Evolutionary conservation across 495 filamentous ascomycete genomes (phyloP), one percentile per base, ranked within the genome.

Genomic region (Halenospora varia): DNA sequence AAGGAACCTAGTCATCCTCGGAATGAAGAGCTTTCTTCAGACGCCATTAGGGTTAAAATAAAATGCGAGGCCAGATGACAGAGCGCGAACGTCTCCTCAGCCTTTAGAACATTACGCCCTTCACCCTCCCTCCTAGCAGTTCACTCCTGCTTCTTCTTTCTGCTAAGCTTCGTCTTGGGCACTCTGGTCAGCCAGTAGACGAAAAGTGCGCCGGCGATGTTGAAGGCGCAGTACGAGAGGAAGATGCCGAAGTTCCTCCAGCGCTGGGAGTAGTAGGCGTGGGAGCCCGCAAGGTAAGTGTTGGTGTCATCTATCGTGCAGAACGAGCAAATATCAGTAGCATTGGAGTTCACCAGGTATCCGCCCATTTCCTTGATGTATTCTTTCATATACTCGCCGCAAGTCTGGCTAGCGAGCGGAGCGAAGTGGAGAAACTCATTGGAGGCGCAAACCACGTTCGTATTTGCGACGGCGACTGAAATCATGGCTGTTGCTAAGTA

Each of bases 161-260:
- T n/a, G n/a, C n/a, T n/a, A n/a, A 9, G 9, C 35, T 9, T n/a
- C 35, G 4, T 46, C n/a, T 46, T 46, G 4, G 42, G 42, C 6
- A 46, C 42, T n/a, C 42, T 46, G 13, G n/a, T 17, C 6, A 46
- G 19, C 42, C 87, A 96, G 71, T 95, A 96, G 10, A 96, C 66
- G 44, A 78, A 73, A 17, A 92, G 63, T 0, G 89, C 89, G 25
- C 67, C 83, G 15, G 75, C 66, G 55, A 91, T 70, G 66, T 96
- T 96, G 72, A 94, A 89, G 13, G 76, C 70, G 52, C 92, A 75
- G 62, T 85, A 95, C 0, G 72, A 82, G 69, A 76, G 90, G 58
- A 59, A 4, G 18, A 55, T 3, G 2, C 56, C 61, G 25, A 56
- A 88, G 64, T 89, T 82, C 48, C 77, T 66, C 87, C 88, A 90